Base-by-base conservation (phyloP, 768 basidiomycete genomes). In the Leucosporidium yakuticum region DNA sequence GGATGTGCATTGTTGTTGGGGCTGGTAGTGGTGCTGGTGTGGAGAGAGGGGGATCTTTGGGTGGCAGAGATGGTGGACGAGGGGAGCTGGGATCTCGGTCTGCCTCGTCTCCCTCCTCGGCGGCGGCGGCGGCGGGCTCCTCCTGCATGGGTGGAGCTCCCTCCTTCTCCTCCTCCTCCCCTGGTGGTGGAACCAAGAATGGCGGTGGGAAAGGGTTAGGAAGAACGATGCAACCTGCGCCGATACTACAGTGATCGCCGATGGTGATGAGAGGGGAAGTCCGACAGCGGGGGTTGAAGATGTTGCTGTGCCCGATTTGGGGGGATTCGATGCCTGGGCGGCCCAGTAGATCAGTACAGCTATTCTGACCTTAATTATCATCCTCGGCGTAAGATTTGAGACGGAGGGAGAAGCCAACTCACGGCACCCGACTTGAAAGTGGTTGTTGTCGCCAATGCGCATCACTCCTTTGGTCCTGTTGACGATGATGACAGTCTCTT, bases 371-470 rank as follows among this genome's bases (percentile, higher is more conserved):
- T 39, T 31, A 20, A 36, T 15, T 4, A 9, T 17, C 23, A 51
- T 8, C 8, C 25, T 11, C 7, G 19, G 19, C 32, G 19, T 21
- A 11, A 15, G 14, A 12, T 21, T 25, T 8, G 57, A 58, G 34
- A 49, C 44, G 29, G 25, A 21, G 64, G 11, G 60, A 32, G 51
- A 2, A 14, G 54, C 29, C 49, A 23, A 86, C 90, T 69, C 76
- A 95, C 95, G 88, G 78, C 88, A 91, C 27, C 89, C 90, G 62
- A 96, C 91, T 80, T 96, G 91, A 75, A 99, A 95, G 66, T 93
- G 81, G 78, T 97, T 97, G 69, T 90, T 86, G 77, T 95, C 87
- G 8, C 95, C 95, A 58, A 99, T 91, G 25, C 87, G 85, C 91
- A 97, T 91, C 11, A 65, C 63, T 84, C 79, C 74, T 86, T 87